These are phyloP conservation scores for Rhizopus delemar DNA, from an alignment of 371 early-diverging fungal genomes.

Conservation along the genomic window DNA sequence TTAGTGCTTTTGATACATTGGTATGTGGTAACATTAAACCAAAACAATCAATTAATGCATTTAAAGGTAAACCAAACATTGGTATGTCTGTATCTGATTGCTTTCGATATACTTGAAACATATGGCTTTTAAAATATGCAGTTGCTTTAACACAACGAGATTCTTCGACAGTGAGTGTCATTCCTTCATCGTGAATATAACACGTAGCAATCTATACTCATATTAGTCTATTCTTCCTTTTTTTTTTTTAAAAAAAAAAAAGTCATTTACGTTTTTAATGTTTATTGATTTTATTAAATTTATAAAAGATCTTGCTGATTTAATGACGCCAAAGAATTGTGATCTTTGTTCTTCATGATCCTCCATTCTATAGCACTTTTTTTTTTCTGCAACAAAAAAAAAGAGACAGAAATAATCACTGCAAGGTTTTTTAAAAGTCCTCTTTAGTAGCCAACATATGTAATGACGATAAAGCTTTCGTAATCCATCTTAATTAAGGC, in stretches of 20 bases:
- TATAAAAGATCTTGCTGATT: conserved; percentile 4
- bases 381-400: too few relatives aligned
- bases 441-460: too few relatives aligned
- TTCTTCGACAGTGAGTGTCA: conserved; percentile 38
- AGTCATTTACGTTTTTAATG: conserved; percentile 15
- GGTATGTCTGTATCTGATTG: conserved; percentile 16
- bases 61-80: conserved; percentile 33
- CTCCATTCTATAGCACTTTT: not conserved
- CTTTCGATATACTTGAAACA: conserved; percentile 31
- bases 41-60: conserved; percentile 33
- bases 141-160: conserved; percentile 33
- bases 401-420: too few relatives aligned
- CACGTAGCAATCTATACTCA: conserved; percentile 2
- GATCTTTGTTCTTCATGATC: not conserved
- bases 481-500: too few relatives aligned
- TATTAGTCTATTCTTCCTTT: not conserved
- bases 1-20: not conserved
- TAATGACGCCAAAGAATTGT: conserved; percentile 18
- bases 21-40: conserved; percentile 19
- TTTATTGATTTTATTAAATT: conserved; percentile 11
- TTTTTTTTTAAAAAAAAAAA: not conserved
- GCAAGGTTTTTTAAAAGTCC: too few relatives aligned
- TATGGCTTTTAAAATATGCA: conserved; percentile 33
- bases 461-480: too few relatives aligned
- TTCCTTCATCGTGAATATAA: conserved; percentile 39